Percentiles rank a stretch among this genome's conserved stretches.
These are phyloP conservation scores for Plasmopara halstedii DNA, from an alignment of 352 stramenopile species.

Conservation along the genomic window DNA sequence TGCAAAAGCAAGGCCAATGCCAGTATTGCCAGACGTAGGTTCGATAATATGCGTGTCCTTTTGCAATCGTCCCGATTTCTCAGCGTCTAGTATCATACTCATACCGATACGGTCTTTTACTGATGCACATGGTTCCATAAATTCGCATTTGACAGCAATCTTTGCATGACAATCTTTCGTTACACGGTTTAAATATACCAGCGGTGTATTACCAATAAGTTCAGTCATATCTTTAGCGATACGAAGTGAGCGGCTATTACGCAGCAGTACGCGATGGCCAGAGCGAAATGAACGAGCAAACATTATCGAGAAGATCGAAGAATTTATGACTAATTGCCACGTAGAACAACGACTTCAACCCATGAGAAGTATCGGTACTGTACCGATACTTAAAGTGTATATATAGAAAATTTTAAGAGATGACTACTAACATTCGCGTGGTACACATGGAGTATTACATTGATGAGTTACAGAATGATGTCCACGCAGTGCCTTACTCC, in stretches of 20 bases:
- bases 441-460: no score
- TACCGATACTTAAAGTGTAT: no score
- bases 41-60: slow-evolving; percentile 89
- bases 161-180: slow-evolving; percentile 72
- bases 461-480: no score
- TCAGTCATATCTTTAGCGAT: slow-evolving; percentile 93
- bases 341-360: no score
- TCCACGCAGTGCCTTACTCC: no score
- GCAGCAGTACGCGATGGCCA: not conserved
- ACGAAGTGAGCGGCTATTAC: not conserved
- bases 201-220: slow-evolving; percentile 92
- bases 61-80: slow-evolving; percentile 55
- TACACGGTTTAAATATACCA: slow-evolving; percentile 89
- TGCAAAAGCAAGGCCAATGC: slow-evolving; percentile 91
- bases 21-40: slow-evolving; percentile 92
- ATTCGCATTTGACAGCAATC: slow-evolving; percentile 87
- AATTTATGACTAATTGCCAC: no score
- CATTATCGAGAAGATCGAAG: not conserved
- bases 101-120: slow-evolving; percentile 85
- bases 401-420: no score
- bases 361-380: no score
- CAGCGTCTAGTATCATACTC: slow-evolving; percentile 78
- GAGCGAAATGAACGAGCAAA: not conserved
- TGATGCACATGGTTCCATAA: slow-evolving; percentile 83
- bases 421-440: no score